These are phyloP conservation scores for Vitis amurensis DNA, from an alignment of 164 flowering plant genomes.

Conservation along the genomic window DNA sequence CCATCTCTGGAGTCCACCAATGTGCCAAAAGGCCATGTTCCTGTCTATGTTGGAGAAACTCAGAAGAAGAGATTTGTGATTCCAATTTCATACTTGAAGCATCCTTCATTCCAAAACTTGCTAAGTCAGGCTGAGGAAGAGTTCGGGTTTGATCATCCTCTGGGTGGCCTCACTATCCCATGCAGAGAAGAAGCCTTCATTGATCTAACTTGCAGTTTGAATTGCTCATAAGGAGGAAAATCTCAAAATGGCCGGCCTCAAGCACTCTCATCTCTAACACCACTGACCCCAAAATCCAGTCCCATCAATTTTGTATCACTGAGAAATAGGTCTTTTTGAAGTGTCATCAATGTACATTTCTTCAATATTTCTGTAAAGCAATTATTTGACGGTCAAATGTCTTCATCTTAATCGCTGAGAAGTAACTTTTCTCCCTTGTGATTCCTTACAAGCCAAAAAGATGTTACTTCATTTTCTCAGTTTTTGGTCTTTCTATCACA, in stretches of 20 bases:
- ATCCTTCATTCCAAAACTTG: slow-evolving; percentile 27
- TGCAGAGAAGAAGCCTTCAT: slow-evolving; percentile 28
- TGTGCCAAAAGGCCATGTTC: slow-evolving; percentile 35
- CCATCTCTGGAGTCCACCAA: background rate
- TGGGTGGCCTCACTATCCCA: slow-evolving; percentile 30
- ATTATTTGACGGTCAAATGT: too few relatives aligned
- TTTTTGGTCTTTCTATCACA: too few relatives aligned
- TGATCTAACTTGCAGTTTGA: slow-evolving; percentile 1
- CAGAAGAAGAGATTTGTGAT: slow-evolving; percentile 32
- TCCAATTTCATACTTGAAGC: slow-evolving; percentile 28
- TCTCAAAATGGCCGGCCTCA: background rate
- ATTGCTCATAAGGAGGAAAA: background rate
- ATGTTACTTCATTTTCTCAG: too few relatives aligned
- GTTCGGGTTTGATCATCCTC: slow-evolving; percentile 30
- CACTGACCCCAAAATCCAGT: background rate
- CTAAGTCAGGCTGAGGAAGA: slow-evolving; percentile 33
- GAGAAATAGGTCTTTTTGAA: too few relatives aligned
- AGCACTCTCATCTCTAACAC: background rate
- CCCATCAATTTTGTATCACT: background rate
- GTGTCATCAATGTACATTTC: too few relatives aligned
- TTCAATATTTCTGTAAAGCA: too few relatives aligned
- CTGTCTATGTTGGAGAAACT: slow-evolving; percentile 42
- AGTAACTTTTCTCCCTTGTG: too few relatives aligned
- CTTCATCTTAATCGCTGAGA: too few relatives aligned
- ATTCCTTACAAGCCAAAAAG: too few relatives aligned